phyloP scores from a whole-genome alignment of 2,329 filamentous ascomycete species.

The Bretziella fagacearum region DNA sequence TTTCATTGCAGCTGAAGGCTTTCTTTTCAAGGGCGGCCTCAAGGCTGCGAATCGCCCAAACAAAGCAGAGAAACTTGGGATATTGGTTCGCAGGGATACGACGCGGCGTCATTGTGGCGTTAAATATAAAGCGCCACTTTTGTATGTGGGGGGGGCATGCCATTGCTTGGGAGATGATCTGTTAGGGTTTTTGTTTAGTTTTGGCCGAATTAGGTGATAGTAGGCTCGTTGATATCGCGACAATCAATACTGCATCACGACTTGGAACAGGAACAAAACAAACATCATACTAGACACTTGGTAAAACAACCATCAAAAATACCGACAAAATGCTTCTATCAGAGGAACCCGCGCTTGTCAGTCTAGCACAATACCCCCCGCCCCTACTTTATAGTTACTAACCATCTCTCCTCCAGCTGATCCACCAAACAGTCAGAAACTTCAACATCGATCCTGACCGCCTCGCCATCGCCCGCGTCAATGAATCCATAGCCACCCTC shows the following conservation, averaged over 20 bases:
- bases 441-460: conserved; percentile 92
- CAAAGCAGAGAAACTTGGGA: no score
- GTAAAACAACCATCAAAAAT: not conserved
- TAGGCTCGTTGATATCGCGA: not conserved
- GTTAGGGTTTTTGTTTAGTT: not conserved
- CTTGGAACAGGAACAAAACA: not conserved
- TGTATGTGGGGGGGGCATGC: not conserved
- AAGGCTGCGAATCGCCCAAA: no score
- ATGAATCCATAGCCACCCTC: conserved; percentile 68
- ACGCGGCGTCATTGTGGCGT: not conserved
- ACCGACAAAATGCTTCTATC: conserved; percentile 70
- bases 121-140: not conserved
- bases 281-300: not conserved
- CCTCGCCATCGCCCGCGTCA: conserved; percentile 63
- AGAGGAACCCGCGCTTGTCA: conserved; percentile 74
- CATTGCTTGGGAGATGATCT: not conserved
- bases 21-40: no score
- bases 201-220: conserved; percentile 6
- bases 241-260: not conserved
- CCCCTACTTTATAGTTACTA: not conserved
- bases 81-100: not conserved
- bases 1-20: no score
- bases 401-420: conserved; percentile 41
- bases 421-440: conserved; percentile 79
- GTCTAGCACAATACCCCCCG: conserved; percentile 18